A percentile compares a stretch with the other conserved stretches of the same genome.
Evolutionary conservation across 1,139 yeast species (phyloP).

Genomic region (Maudiozyma humilis): DNA sequence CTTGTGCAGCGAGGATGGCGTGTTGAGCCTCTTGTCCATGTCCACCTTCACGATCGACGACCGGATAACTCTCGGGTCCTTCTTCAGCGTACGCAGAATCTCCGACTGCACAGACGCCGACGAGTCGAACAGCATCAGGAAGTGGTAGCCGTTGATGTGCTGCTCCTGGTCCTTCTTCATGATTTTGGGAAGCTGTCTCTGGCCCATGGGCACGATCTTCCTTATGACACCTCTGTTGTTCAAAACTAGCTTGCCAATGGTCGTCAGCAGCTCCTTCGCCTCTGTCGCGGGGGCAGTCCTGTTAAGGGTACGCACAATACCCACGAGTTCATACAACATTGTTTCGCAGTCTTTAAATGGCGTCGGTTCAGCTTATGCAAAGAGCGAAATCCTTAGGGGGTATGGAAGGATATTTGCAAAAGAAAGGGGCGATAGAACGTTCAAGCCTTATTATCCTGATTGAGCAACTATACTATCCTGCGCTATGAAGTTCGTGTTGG

Average conservation of each 20-base stretch:
- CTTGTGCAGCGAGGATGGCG: slow-evolving; percentile 46
- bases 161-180: slow-evolving; percentile 80
- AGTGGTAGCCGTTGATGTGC: slow-evolving; percentile 86
- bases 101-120: slow-evolving; percentile 82
- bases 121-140: slow-evolving; percentile 77
- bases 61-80: slow-evolving; percentile 86
- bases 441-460: too few relatives aligned
- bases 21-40: slow-evolving; percentile 45
- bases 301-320: slow-evolving; percentile 72
- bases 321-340: slow-evolving; percentile 87
- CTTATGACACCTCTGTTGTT: slow-evolving; percentile 89
- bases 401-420: too few relatives aligned
- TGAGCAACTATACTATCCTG: too few relatives aligned
- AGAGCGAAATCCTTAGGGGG: too few relatives aligned
- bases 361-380: too few relatives aligned
- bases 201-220: slow-evolving; percentile 71
- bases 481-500: too few relatives aligned
- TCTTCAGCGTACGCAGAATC: slow-evolving; percentile 66
- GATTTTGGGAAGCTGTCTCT: slow-evolving; percentile 68
- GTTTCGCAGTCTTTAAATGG: too few relatives aligned
- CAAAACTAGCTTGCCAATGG: slow-evolving; percentile 74
- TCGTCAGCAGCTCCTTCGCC: slow-evolving; percentile 58
- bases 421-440: too few relatives aligned
- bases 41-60: slow-evolving; percentile 66
- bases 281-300: slow-evolving; percentile 49